Evolutionary conservation across 441 rosid genomes (phyloP).

Genomic region (Viola pubescens): DNA sequence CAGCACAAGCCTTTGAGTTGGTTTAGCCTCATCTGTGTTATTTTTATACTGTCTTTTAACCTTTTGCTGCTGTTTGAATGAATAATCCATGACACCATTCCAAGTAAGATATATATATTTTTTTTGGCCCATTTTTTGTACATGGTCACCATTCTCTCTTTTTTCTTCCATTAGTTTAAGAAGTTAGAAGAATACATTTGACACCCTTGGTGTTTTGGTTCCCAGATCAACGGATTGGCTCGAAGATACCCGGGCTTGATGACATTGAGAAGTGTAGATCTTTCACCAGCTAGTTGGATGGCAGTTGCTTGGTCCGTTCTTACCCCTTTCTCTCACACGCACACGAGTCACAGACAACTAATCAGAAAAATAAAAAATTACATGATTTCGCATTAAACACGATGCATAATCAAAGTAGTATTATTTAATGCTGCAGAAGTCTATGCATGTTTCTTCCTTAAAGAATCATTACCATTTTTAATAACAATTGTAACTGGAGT

Average conservation of each 20-base stretch:
- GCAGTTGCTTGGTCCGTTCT: conserved; percentile 76
- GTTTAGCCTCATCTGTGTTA: conserved; percentile 2
- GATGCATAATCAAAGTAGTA: not conserved
- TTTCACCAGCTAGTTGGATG: conserved; percentile 99
- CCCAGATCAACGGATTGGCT: conserved; percentile 69
- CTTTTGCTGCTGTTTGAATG: conserved; percentile 13
- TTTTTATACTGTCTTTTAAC: conserved; percentile 8
- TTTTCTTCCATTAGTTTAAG: not conserved
- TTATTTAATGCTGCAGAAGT: not conserved
- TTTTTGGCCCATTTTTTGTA: not conserved
- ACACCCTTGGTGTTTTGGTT: conserved; percentile 18
- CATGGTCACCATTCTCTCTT: too few relatives aligned
- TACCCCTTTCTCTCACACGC: conserved; percentile 8
- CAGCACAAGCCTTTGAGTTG: not conserved
- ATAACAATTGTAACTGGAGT: not conserved
- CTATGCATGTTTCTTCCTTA: not conserved
- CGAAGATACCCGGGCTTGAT: conserved; percentile 62
- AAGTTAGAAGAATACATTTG: too few relatives aligned
- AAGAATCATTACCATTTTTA: not conserved
- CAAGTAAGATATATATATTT: not conserved
- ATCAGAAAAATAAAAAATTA: not conserved
- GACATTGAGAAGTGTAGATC: conserved; percentile 89
- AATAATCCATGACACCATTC: conserved; percentile 13
- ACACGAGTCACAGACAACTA: not conserved
- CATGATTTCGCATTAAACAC: not conserved